Conservation (phyloP, 1,284 basidiomycete species). For the Fomitopsis palustris region DNA sequence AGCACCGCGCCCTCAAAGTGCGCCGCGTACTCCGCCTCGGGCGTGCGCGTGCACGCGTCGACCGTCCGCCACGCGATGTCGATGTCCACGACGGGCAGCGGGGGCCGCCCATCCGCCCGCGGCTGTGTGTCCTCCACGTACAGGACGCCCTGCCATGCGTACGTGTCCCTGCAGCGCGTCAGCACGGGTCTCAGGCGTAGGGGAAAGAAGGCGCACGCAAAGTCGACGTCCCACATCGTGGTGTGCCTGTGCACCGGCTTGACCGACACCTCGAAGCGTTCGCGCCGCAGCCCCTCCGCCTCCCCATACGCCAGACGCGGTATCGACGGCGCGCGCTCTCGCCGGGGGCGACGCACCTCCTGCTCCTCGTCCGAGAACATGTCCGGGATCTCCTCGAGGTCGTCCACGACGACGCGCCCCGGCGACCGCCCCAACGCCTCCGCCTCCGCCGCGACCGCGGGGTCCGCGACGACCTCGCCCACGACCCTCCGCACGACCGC, state of each 20-base stretch:
- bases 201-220: neutral
- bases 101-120: slow-evolving; percentile 9
- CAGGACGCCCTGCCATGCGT: slow-evolving; percentile 16
- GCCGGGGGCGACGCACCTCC: too few species aligned
- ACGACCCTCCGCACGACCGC: neutral
- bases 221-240: slow-evolving; percentile 4
- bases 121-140: slow-evolving; percentile 14
- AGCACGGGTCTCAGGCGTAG: neutral
- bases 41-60: neutral
- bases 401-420: neutral
- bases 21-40: neutral
- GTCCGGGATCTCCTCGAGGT: slow-evolving; percentile 1
- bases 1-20: neutral
- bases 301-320: neutral
- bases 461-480: neutral
- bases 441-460: neutral
- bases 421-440: neutral
- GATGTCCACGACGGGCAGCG: slow-evolving; percentile 11
- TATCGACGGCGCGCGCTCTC: neutral
- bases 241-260: neutral
- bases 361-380: neutral
- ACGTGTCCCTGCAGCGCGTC: slow-evolving; percentile 8
- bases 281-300: too few species aligned
- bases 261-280: slow-evolving; percentile 2
- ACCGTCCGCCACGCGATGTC: slow-evolving; percentile 14